These are phyloP conservation scores for Coriaria nepalensis DNA, from an alignment of 306 rosid species.

Conservation along the genomic window DNA sequence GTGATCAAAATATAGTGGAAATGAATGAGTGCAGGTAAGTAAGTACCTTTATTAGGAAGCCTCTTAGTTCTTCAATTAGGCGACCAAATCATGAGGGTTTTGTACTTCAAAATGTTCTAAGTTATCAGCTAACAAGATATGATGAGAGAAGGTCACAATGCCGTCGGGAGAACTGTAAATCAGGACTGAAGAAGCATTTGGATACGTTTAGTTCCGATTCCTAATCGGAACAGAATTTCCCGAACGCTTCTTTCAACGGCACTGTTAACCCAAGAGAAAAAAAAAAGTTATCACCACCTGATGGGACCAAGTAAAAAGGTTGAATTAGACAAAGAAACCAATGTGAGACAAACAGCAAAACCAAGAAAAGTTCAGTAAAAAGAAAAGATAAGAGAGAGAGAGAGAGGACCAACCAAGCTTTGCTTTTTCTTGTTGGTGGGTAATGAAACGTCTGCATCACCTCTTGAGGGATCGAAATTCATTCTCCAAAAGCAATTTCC, in stretches of 20 bases:
- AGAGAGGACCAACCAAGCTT: slow-evolving; percentile 26
- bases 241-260: no score
- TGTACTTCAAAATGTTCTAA: slow-evolving; percentile 25
- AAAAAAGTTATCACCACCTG: slow-evolving; percentile 38
- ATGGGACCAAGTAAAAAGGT: slow-evolving; percentile 28
- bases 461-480: slow-evolving; percentile 25
- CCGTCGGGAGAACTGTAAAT: slow-evolving; percentile 32
- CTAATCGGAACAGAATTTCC: no score
- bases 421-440: slow-evolving; percentile 85
- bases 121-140: slow-evolving; percentile 32
- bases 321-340: slow-evolving; percentile 44
- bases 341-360: slow-evolving; percentile 37
- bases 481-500: slow-evolving; percentile 42
- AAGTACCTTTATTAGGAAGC: slow-evolving; percentile 25
- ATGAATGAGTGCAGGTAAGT: slow-evolving; percentile 18
- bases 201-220: no score
- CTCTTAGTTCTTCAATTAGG: slow-evolving; percentile 29
- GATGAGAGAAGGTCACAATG: slow-evolving; percentile 34
- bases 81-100: slow-evolving; percentile 31
- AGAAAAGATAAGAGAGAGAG: slow-evolving; percentile 12
- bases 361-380: slow-evolving; percentile 22
- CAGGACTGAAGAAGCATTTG: not conserved
- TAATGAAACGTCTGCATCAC: slow-evolving; percentile 69
- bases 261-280: slow-evolving; percentile 24
- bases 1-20: not conserved